Evolutionary conservation across 306 rosid species (phyloP), one percentile per base, ranked within the genome.

Genomic region (Malus asiatica): DNA sequence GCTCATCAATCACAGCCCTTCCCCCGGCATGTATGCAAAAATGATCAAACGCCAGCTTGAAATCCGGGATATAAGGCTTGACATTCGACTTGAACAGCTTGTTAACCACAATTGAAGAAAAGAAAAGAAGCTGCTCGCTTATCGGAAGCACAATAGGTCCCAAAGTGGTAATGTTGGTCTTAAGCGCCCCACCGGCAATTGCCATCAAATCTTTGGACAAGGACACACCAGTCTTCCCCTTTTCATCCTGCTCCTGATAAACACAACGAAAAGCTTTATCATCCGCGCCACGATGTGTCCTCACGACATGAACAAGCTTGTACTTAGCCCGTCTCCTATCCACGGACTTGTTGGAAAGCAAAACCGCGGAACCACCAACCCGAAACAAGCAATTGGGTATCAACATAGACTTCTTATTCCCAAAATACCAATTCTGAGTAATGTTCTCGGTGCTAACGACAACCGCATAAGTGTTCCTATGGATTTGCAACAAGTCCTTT

Each of bases 1-100:
- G 68, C 86, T 91, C 96, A 83, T 91, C 96, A 64, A 91, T 91
- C 79, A 89, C 96, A 11, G 96, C 93, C 75, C 96, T 83, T 22
- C 96, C 93, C 0, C 93, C 93, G 4, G 93, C 96, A 55, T 91
- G 96, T 46, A 91, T 89, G 76, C 96, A 91, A 76, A 91, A 91
- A 84, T 91, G 96, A 78, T 91, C 90, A 29, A 91, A 91, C 0
- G 96, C 96, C 30, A 91, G 84, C 80, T 89, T 89, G 67, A 91
- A 91, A 84, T 91, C 93, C 0, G 96, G 96, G 64, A 91, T 89
- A 68, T 91, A 91, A 7, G 96, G 89, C 87, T 91, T 91, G 55
- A 81, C 83, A 55, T 74, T 75, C 30, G 82, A 81, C 44, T 86
- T 87, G 25, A 84, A 66, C 61, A 91, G 68, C 79, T 89, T 89